Evolutionary conservation across 208 protist genomes (phyloP), one percentile per base, ranked within the genome.

Genomic region (Trypanosoma melophagium): DNA sequence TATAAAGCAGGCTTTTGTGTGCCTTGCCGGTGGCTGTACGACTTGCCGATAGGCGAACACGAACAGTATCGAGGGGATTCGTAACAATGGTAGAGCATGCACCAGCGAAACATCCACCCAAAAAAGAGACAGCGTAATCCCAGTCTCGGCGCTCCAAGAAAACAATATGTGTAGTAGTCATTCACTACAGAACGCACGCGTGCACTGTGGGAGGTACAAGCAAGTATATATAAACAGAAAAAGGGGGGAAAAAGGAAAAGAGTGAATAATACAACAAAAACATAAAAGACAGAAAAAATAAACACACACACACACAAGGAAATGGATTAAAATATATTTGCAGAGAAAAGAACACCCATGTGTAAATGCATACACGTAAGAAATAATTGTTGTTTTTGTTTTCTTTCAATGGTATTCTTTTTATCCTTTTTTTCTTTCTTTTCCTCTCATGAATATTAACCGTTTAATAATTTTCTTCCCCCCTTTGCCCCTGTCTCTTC

Each of bases 21-120:
- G 72, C 4, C 41, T 81, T 87, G 14, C 88, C 88, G n/a, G 89
- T 93, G n/a, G 87, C 87, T 3, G 66, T 56, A 13, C 88, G 78
- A 22, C 83, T 85, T 0, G 87, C 71, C 2, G 84, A 87, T 24
- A 96, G 80, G 28, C 92, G 86, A 44, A 93, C 87, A 55, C 92
- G 92, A 38, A 96, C 88, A 12, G 87, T 93, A 70, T 96, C 92
- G 16, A 96, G 84, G 3, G 92, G 92, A 78, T 96, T 96, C 13
- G 86, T 95, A 13, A 90, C 84, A 44, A 78, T 87, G 0, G 92
- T 96, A n/a, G 88, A 94, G 66, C 85, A 94, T 0, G 93, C 61
- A n/a, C 92, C 92, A 9, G 92, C 87, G 25, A 96, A 87, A 54
- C 88, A 86, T 42, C 91, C 91, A 2, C 86, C 86, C 12, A 87